Conservation (phyloP, 23 red algal species). For the Gracilaria caudata region DNA sequence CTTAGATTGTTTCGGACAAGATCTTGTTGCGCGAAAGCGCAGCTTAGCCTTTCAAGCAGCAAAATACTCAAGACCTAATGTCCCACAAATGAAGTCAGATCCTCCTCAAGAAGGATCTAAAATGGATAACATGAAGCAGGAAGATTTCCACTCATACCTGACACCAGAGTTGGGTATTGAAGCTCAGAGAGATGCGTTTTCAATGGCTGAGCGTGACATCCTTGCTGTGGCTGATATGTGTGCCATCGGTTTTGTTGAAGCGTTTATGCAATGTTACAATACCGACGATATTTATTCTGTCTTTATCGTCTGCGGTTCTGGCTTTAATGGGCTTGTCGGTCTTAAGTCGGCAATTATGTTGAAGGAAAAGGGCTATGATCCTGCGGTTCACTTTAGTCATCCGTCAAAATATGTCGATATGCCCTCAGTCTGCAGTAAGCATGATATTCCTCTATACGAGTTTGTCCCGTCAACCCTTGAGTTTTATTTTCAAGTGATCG, state of each 20-base stretch:
- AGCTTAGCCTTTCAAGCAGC: neutral
- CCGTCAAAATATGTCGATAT: conserved; percentile 34
- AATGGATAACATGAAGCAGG: neutral
- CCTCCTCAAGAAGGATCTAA: neutral
- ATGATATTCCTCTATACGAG: conserved; percentile 48
- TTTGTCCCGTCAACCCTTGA: conserved; percentile 87
- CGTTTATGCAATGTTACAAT: conserved; percentile 50
- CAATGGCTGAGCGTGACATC: conserved; percentile 1
- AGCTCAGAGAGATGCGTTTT: neutral
- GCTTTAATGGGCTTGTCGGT: conserved; percentile 59
- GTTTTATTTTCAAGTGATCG: conserved; percentile 80
- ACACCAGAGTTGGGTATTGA: conserved; percentile 5
- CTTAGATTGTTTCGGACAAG: neutral
- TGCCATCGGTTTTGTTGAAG: conserved; percentile 45
- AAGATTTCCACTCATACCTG: neutral
- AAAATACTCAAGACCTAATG: neutral
- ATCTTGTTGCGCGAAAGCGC: neutral
- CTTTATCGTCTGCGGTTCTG: conserved; percentile 50
- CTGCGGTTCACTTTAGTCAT: conserved; percentile 35
- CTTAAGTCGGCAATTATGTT: conserved; percentile 23
- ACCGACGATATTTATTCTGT: neutral
- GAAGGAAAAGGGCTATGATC: conserved; percentile 43
- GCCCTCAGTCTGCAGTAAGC: conserved; percentile 11
- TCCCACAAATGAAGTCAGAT: neutral
- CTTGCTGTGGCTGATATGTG: conserved; percentile 25